Conservation (phyloP, 345 rosid genomes). For the Dovyalis caffra region DNA sequence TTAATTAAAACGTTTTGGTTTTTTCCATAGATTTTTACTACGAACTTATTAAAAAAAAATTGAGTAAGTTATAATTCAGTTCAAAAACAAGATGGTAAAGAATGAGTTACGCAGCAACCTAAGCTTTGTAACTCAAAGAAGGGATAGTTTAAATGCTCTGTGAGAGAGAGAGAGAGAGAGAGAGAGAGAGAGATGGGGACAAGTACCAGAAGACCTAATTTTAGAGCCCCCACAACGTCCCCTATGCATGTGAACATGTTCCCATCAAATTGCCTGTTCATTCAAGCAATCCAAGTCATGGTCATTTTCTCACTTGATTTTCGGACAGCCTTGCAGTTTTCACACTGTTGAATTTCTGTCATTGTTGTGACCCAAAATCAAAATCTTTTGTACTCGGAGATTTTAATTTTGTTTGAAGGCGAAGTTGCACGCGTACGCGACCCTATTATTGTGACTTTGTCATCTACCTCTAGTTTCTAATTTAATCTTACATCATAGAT, state of each 20-base stretch:
- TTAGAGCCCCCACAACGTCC: conserved; percentile 33
- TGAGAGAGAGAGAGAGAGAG: too few relatives aligned
- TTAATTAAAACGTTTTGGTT: too few relatives aligned
- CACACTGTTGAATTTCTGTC: background rate
- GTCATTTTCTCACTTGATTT: background rate
- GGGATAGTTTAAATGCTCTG: too few relatives aligned
- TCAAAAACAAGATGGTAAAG: too few relatives aligned
- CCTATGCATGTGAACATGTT: conserved; percentile 44
- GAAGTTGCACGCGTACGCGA: background rate
- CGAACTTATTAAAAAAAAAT: too few relatives aligned
- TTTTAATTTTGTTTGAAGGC: conserved; percentile 2
- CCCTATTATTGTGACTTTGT: background rate
- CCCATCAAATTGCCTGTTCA: conserved; percentile 26
- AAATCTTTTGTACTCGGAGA: background rate
- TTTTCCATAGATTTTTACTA: too few relatives aligned
- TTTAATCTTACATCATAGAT: background rate
- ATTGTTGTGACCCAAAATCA: background rate
- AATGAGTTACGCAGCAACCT: too few relatives aligned
- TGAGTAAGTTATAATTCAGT: too few relatives aligned
- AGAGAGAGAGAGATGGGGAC: conserved; percentile 25
- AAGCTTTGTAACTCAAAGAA: too few relatives aligned
- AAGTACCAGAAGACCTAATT: conserved; percentile 40
- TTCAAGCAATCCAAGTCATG: conserved; percentile 5
- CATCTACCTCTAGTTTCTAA: background rate
- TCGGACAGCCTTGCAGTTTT: background rate